These are phyloP conservation scores for Didymellaceae sp. DNA, from an alignment of 2,329 filamentous ascomycete species.

Conservation along the genomic window DNA sequence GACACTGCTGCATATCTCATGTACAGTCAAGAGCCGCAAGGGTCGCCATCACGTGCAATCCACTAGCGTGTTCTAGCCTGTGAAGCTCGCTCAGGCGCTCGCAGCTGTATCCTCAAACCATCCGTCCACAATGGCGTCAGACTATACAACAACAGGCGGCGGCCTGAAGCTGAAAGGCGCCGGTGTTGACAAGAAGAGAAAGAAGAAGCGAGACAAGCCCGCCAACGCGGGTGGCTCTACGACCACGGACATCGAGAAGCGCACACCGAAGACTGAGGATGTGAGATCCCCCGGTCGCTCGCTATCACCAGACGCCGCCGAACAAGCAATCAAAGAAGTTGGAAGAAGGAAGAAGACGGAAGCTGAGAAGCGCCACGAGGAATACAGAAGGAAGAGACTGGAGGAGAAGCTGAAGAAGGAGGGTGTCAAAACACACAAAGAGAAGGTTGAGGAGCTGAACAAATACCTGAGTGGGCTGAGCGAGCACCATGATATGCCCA, in stretches of 20 bases:
- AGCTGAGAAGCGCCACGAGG: slow-evolving; percentile 80
- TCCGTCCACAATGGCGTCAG: slow-evolving; percentile 66
- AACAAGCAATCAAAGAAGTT: slow-evolving; percentile 33
- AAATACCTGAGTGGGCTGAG: slow-evolving; percentile 89
- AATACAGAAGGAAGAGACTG: slow-evolving; percentile 79
- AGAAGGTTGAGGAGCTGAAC: slow-evolving; percentile 94
- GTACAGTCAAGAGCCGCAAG: no score
- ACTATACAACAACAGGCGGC: slow-evolving; percentile 72
- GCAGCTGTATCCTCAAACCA: not conserved
- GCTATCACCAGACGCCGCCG: slow-evolving; percentile 43
- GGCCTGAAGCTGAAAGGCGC: slow-evolving; percentile 87
- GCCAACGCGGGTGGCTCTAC: slow-evolving; percentile 21
- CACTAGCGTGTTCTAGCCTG: not conserved
- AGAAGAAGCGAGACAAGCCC: slow-evolving; percentile 54
- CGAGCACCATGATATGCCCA: slow-evolving; percentile 93
- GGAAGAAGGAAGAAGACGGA: slow-evolving; percentile 72
- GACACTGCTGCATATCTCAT: no score
- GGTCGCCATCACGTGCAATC: not conserved
- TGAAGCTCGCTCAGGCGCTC: not conserved
- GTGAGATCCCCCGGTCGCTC: slow-evolving; percentile 36
- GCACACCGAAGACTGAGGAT: slow-evolving; percentile 29
- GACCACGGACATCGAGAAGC: slow-evolving; percentile 19
- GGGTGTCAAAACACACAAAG: slow-evolving; percentile 94
- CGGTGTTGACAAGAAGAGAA: slow-evolving; percentile 71
- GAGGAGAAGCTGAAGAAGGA: slow-evolving; percentile 82